Base-by-base conservation (phyloP, 2,329 filamentous ascomycete species). In the Ophiostoma sp. region DNA sequence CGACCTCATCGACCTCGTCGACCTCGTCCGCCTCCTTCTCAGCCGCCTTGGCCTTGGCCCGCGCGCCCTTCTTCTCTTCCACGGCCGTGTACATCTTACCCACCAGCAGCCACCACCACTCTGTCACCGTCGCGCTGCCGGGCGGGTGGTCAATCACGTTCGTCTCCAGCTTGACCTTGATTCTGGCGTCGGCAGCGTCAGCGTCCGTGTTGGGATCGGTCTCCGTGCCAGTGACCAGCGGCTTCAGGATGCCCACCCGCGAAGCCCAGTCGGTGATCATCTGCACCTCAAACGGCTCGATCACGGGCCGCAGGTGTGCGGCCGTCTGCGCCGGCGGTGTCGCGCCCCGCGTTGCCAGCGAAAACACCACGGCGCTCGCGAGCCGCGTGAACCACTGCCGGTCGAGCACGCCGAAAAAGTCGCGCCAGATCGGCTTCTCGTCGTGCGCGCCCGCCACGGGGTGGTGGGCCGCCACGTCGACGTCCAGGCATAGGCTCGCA, bases 381-480 rank as follows among this genome's bases (percentile, higher is more conserved):
- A 89, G 81, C 71, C 86, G 83, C 67, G 84, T 82, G 89, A 90
- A 93, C 67, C 87, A 82, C 0, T 79, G 77, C n/a, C 76, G 76
- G 70, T 91, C 83, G 0, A 85, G 73, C 5, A 83, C 79, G 7
- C 85, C 87, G 70, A 89, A 85, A 70, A 93, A 87, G 75, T 89
- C 88, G 66, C 86, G 84, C 90, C 90, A 93, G 66, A 91, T 83
- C 0, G 90, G 90, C 4, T 91, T 79, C 58, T 85, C 83, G 11
- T 81, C 80, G 4, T 73, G 74, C 2, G 79, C 77, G 0, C 81
- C 80, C 14, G 75, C 14, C 5, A 9, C 11, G 62, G 66, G 62
- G 36, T 47, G 18, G 5, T 8, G 27, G 27, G 27, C 27, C 27
- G 27, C 11, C 60, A 9, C 7, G 3, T 27, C n/a, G 7, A 55